Evolutionary conservation across 176 grass and related monocot species (phyloP).

Genomic region (Olyra latifolia): DNA sequence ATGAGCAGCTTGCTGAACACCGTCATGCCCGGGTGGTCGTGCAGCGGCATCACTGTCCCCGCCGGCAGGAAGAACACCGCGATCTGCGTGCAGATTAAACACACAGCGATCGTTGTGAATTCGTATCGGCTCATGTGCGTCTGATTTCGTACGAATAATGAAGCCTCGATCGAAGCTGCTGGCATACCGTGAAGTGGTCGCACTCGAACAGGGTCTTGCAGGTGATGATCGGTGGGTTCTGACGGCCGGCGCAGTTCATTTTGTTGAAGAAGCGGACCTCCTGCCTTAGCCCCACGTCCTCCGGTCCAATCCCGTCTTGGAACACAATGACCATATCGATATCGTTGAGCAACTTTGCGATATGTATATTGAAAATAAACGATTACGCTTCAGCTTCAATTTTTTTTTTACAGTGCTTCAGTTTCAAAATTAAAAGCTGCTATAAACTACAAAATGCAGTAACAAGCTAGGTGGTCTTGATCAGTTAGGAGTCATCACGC

Average conservation of each 20-base stretch:
- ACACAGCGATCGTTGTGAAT: too few relatives aligned
- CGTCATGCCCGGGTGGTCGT: constrained; percentile 62
- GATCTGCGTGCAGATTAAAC: constrained; percentile 25
- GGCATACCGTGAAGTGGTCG: constrained; percentile 53
- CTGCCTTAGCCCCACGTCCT: constrained; percentile 44
- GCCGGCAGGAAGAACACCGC: constrained; percentile 50
- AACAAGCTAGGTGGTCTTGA: too few relatives aligned
- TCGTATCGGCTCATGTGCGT: too few relatives aligned
- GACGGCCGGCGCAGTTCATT: not conserved
- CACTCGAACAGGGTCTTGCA: constrained; percentile 38
- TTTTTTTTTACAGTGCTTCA: too few relatives aligned
- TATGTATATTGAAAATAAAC: too few relatives aligned
- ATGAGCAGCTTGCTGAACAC: constrained; percentile 60
- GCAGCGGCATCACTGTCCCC: constrained; percentile 47
- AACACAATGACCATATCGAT: not conserved
- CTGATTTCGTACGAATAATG: too few relatives aligned
- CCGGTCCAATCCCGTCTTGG: constrained; percentile 48
- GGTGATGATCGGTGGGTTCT: constrained; percentile 39
- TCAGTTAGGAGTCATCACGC: too few relatives aligned
- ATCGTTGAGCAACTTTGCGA: not conserved
- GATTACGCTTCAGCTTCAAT: too few relatives aligned
- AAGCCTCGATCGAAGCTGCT: too few relatives aligned
- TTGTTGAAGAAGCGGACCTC: constrained; percentile 40
- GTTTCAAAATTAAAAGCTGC: too few relatives aligned
- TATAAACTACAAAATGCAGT: too few relatives aligned